A percentile compares a stretch with the other conserved stretches of the same genome.
Conservation (phyloP, 495 filamentous ascomycete genomes). For the Penicillium chermesinum region DNA sequence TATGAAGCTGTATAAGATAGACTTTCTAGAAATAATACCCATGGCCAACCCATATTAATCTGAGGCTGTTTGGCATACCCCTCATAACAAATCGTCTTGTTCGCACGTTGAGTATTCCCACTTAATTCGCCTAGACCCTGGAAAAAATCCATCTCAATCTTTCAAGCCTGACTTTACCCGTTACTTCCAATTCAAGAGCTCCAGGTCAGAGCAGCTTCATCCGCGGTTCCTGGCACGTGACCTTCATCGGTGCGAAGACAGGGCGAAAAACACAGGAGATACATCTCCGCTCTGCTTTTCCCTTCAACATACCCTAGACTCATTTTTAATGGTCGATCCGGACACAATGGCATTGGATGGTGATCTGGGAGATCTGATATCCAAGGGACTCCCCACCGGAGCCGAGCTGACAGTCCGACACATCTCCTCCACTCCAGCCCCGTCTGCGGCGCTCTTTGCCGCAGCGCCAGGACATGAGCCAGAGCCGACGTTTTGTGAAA, state of each 20-base stretch:
- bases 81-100: too few relatives aligned
- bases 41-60: too few relatives aligned
- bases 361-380: constrained; percentile 50
- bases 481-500: constrained; percentile 78
- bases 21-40: too few relatives aligned
- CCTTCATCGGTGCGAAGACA: constrained; percentile 5
- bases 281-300: constrained; percentile 13
- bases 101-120: too few relatives aligned
- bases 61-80: too few relatives aligned
- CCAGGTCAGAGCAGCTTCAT: too few relatives aligned
- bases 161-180: too few relatives aligned
- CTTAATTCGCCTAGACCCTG: too few relatives aligned
- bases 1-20: too few relatives aligned
- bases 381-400: constrained; percentile 64
- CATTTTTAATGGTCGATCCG: constrained; percentile 22
- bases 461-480: constrained; percentile 63
- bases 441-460: constrained; percentile 68
- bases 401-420: constrained; percentile 73
- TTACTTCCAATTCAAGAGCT: too few relatives aligned
- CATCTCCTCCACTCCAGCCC: constrained; percentile 76
- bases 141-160: too few relatives aligned
- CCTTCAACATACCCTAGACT: constrained; percentile 11
- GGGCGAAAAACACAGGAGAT: constrained; percentile 10
- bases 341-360: constrained; percentile 24
- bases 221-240: constrained; percentile 17